These are phyloP conservation scores for Yamadazyma songkhlaensis DNA, from an alignment of 1,139 yeast species.

Conservation along the genomic window DNA sequence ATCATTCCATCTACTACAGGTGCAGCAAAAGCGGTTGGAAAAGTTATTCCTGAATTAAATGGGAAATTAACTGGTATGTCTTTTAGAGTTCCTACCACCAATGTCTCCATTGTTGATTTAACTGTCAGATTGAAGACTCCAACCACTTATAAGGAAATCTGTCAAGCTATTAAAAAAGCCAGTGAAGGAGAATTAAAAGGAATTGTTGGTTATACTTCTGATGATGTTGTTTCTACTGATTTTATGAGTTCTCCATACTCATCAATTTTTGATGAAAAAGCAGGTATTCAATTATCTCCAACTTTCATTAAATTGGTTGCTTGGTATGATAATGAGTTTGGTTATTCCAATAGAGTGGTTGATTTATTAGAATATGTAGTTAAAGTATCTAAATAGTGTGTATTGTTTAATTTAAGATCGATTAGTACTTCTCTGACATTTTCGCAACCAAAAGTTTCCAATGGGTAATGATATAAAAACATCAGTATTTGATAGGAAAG, in stretches of 20 bases:
- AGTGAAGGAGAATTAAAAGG: constrained; percentile 72
- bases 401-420: too few species aligned
- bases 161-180: constrained; percentile 67
- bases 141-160: constrained; percentile 73
- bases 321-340: constrained; percentile 90
- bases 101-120: constrained; percentile 63
- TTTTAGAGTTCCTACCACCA: constrained; percentile 83
- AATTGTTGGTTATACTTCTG: constrained; percentile 78
- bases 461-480: constrained; percentile 1
- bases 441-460: too few species aligned
- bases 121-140: constrained; percentile 59
- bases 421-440: too few species aligned
- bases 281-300: constrained; percentile 80
- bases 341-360: constrained; percentile 90
- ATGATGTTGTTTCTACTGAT: constrained; percentile 82
- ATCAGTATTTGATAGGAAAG: constrained; percentile 4
- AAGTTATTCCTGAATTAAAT: constrained; percentile 82
- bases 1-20: constrained; percentile 88
- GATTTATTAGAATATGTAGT: constrained; percentile 79
- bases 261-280: constrained; percentile 79
- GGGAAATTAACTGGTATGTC: constrained; percentile 90
- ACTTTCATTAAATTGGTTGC: constrained; percentile 82
- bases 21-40: constrained; percentile 92
- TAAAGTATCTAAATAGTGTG: constrained; percentile 26
- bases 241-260: constrained; percentile 77